Base-by-base conservation (phyloP, 495 filamentous ascomycete species). In the Aspergillus bertholletiae region DNA sequence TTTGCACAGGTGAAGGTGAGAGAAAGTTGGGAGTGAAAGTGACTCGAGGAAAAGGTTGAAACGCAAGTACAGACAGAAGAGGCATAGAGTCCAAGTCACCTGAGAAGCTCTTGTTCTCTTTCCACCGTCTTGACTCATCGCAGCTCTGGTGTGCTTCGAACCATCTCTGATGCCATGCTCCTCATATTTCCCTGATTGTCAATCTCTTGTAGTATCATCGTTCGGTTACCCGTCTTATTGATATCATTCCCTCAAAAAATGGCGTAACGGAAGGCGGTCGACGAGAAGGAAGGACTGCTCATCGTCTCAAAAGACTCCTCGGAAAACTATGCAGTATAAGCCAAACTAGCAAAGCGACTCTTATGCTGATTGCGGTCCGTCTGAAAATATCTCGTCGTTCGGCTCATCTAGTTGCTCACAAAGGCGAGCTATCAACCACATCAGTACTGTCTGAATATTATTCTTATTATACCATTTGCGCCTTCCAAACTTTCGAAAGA, bases 201-300 rank as follows among this genome's bases (percentile, higher is more conserved):
- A 21, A 40, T 18, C 23, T 27, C 48, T 26, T 34, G 58, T 56
- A 44, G 28, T 55, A 39, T 37, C 37, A 41, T 60, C 39, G 5
- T 17, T 43, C n/a, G 17, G 18, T 17, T 21, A 40, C 37, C n/a
- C 37, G 20, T 39, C 15, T 30, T 23, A 34, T 63, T 59, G 59
- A 53, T 59, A 56, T 46, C 58, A 57, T 64, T 35, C 23, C 46
- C 15, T 35, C 46, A 7, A 11, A 43, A 56, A 59, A 65, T 65
- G 62, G 62, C 62, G 56, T 65, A 61, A 62, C 52, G 47, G 35
- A 27, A 30, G 49, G 49, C 40, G 18, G 34, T 41, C 43, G 46
- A 54, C 13, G 47, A 61, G n/a, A n/a, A n/a, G n/a, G 52, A 51
- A 64, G 60, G 61, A 64, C 17, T 28, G 26, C 46, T 51, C 52